Evolutionary conservation across 2,329 filamentous ascomycete genomes (phyloP), one percentile per base, ranked within the genome.

Genomic region (Phyllosticta citriasiana): DNA sequence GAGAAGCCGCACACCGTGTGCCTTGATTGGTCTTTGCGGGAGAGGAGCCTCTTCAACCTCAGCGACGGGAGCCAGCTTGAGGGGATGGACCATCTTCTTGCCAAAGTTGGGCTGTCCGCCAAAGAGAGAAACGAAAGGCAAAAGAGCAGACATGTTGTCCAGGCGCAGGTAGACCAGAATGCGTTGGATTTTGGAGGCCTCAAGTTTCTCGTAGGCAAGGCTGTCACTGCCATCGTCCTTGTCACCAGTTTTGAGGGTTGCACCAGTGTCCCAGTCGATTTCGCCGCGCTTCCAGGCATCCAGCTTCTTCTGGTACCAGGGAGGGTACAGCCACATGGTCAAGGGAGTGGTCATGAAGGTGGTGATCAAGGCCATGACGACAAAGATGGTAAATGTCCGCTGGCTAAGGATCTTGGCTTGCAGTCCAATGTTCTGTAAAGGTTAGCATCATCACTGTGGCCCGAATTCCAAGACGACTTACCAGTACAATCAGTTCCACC

Each of bases 401-500:
- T 81, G 82, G 62, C 88, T 92, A 19, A 96, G 79, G 63, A 96
- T 95, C 40, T 84, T 85, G 22, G 91, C 91, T 76, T 93, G 86
- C 2, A 92, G 80, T 53, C 91, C 91, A 67, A 97, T 91, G 68
- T 89, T 88, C 81, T 85, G 65, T 50, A 22, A n/a, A 33, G 27
- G 30, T 66, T 27, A 61, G 59, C 3, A 12, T 9, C 10, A 33
- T 26, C 1, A 3, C 9, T 3, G 8, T n/a, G 12, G 26, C 14
- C 4, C 2, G 16, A 14, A 8, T 6, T n/a, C 16, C 26, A n/a
- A 35, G 14, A 16, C 5, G 24, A 68, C 85, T 76, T 79, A 92
- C 89, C 73, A 96, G 73, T n/a, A 97, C 92, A 72, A 97, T 97
- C 58, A 97, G 78, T 73, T 97, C 92, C 0, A 97, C 92, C 9